Evolutionary conservation across 768 basidiomycete species (phyloP).

Genomic region (Termitomyces sp.): DNA sequence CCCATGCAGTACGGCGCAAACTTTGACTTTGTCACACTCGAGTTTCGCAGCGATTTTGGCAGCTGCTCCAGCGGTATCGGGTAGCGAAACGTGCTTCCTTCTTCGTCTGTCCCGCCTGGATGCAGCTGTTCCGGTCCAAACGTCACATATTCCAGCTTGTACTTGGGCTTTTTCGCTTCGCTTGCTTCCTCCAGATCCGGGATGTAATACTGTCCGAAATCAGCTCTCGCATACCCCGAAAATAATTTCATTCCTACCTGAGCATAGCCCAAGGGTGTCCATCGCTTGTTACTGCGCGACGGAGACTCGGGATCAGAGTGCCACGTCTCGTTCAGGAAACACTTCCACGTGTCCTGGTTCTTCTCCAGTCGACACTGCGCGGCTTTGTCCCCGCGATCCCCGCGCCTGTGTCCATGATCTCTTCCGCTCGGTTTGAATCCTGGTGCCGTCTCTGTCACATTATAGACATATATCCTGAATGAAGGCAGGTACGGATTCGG

Average conservation of each 20-base stretch:
- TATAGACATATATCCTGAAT: conserved; percentile 81
- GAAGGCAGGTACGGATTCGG: conserved; percentile 85
- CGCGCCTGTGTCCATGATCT: conserved; percentile 44
- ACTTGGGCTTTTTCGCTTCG: conserved; percentile 50
- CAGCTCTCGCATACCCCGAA: neutral
- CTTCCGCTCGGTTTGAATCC: conserved; percentile 29
- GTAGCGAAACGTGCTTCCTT: conserved; percentile 30
- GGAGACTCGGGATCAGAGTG: conserved; percentile 63
- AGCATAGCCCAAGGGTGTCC: conserved; percentile 79
- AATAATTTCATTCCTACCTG: conserved; percentile 53
- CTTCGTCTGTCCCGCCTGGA: conserved; percentile 21
- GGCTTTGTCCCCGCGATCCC: conserved; percentile 40
- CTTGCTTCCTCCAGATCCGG: conserved; percentile 49
- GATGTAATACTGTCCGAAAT: conserved; percentile 55
- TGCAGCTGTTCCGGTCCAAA: conserved; percentile 43
- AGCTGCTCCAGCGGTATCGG: conserved; percentile 56
- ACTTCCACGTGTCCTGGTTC: conserved; percentile 61
- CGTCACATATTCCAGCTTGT: conserved; percentile 79
- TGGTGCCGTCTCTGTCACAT: conserved; percentile 43
- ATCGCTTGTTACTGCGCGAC: conserved; percentile 63
- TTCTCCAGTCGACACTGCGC: conserved; percentile 44
- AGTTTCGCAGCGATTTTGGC: conserved; percentile 43
- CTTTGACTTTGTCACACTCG: conserved; percentile 38
- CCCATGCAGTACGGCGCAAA: conserved; percentile 69
- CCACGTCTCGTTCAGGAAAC: conserved; percentile 57